Conservation (phyloP, 1,284 basidiomycete genomes). For the Melanopsichium pennsylvanicum region DNA sequence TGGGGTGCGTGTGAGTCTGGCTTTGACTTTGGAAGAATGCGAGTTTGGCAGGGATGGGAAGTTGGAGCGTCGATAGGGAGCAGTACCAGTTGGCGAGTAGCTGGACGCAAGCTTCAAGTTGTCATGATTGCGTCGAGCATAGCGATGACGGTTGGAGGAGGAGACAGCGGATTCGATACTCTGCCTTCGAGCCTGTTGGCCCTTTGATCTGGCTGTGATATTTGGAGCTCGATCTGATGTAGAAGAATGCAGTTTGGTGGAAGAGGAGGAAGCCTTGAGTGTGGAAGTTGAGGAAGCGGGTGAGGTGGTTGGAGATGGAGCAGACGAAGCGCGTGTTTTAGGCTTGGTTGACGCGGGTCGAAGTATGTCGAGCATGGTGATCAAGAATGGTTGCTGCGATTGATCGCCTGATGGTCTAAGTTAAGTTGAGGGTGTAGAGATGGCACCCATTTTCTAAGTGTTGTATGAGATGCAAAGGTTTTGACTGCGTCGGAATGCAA, state of each 20-base stretch:
- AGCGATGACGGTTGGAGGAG: constrained; percentile 10
- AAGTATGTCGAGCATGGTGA: constrained; percentile 30
- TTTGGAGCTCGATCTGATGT: constrained; percentile 2
- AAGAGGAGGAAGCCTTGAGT: constrained; percentile 27
- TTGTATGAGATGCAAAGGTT: too few species aligned
- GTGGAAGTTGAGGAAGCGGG: constrained; percentile 47
- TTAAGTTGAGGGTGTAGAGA: neutral
- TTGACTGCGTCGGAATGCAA: too few species aligned
- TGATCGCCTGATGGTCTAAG: too few species aligned
- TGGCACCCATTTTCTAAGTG: neutral
- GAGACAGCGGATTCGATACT: constrained; percentile 37
- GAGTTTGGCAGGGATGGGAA: constrained; percentile 1
- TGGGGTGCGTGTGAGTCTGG: constrained; percentile 3
- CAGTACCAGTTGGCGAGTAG: constrained; percentile 5
- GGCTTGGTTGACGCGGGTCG: constrained; percentile 21
- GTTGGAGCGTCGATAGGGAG: constrained; percentile 13
- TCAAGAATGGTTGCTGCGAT: too few species aligned
- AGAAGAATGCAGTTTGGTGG: neutral
- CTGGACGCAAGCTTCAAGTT: too few species aligned
- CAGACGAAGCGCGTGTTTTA: constrained; percentile 4
- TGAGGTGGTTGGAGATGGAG: constrained; percentile 22
- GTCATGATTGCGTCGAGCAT: too few species aligned
- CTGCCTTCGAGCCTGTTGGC: constrained; percentile 34
- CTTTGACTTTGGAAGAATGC: constrained; percentile 2
- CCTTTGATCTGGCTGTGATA: constrained; percentile 31